Evolutionary conservation across 2,329 filamentous ascomycete genomes (phyloP), one percentile per base, ranked within the genome.

Genomic region (Colletotrichum siamense): DNA sequence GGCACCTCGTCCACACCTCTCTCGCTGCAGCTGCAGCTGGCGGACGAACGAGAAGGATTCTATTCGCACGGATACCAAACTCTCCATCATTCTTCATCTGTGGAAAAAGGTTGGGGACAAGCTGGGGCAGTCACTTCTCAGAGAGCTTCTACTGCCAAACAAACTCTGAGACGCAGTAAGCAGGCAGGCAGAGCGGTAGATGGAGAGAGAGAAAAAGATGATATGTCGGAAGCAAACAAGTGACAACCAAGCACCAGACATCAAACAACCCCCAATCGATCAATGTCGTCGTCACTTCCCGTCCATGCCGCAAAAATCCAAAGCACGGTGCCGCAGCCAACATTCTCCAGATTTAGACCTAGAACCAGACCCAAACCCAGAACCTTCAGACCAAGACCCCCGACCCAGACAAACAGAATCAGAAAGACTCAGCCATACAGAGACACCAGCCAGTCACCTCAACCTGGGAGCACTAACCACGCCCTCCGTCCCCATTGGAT

Each of bases 1-100:
- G 74, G 73, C 73, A 76, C 69, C 64, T 34, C 63, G 24, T 73
- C 69, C 63, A 68, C 63, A 72, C 61, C 64, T 76, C 44, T 52
- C n/a, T 52, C 44, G 44, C 44, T 52, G 44, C 44, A 52, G 70
- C 44, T 16, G 36, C 44, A 36, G 36, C 62, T 30, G 57, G 55
- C 30, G 70, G 69, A 55, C 65, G 69, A 65, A 71, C 59, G 22
- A 65, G 61, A 63, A 63, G 24, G 24, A 61, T 63, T 34, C 68
- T 70, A 63, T 70, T 70, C 68, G 68, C 36, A 62, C 68, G 68
- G 57, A 34, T 70, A 70, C 68, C 68, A 15, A 44, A 52, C 34
- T 62, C 67, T 70, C 57, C 68, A 55, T 70, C 26, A 63, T 70
- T 70, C 68, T 70, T 70, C 68, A 70, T 62, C 57, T 26, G 62